phyloP scores from a whole-genome alignment of 2,329 filamentous ascomycete genomes.

The Trichoderma cornu-damae region DNA sequence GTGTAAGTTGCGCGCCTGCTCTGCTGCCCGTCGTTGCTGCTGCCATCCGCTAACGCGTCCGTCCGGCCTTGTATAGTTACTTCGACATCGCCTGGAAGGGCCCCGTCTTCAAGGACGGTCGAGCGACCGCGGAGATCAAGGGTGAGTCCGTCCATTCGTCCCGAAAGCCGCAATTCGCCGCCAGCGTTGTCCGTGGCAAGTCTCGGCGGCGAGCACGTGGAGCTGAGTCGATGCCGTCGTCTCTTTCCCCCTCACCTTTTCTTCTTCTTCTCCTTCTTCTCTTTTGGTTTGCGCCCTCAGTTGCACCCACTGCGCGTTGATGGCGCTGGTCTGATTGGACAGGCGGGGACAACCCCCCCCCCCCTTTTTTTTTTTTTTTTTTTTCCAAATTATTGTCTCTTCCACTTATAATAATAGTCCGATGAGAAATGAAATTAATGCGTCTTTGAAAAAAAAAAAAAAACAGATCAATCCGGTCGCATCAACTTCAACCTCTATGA shows the following conservation, averaged over 20 bases:
- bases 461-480: conserved; percentile 63
- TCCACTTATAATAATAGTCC: neutral
- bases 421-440: conserved; percentile 22
- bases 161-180: neutral
- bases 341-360: neutral
- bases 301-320: neutral
- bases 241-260: neutral
- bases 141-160: conserved; percentile 47
- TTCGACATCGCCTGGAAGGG: conserved; percentile 73
- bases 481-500: conserved; percentile 89
- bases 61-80: conserved; percentile 52
- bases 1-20: conserved; percentile 49
- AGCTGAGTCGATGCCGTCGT: neutral
- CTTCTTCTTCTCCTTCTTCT: neutral
- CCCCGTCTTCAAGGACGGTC: conserved; percentile 59
- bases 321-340: neutral
- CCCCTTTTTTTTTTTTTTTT: too few relatives aligned
- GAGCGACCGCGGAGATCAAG: conserved; percentile 50
- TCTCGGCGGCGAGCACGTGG: neutral
- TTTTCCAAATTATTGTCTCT: neutral
- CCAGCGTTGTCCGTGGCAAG: neutral
- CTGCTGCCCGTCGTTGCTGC: conserved; percentile 6
- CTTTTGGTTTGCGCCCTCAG: neutral
- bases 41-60: conserved; percentile 23
- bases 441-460: conserved; percentile 40